phyloP scores from a whole-genome alignment of 1,284 basidiomycete genomes.

The Abortiporus biennis region DNA sequence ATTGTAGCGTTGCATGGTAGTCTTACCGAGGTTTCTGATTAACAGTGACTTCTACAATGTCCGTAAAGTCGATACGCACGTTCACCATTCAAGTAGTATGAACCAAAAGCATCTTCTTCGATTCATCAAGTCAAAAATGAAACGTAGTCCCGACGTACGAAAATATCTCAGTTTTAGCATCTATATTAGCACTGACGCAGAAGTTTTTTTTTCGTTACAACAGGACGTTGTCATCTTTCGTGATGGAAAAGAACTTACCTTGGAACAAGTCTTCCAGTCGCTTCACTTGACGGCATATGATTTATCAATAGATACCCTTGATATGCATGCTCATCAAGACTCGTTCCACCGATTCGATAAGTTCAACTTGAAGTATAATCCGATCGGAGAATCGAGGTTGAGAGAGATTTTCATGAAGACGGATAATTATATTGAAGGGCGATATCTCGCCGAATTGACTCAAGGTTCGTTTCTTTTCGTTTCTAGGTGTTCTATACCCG shows the following conservation, averaged over 20 bases:
- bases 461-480: slow-evolving; percentile 58
- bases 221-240: slow-evolving; percentile 96
- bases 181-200: too few relatives aligned
- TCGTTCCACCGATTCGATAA: slow-evolving; percentile 98
- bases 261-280: slow-evolving; percentile 93
- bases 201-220: neutral
- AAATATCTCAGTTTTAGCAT: neutral
- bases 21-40: neutral
- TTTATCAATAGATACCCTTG: slow-evolving; percentile 96
- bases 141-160: slow-evolving; percentile 66
- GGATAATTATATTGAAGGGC: slow-evolving; percentile 89
- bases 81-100: slow-evolving; percentile 98
- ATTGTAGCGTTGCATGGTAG: neutral
- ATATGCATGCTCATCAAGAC: slow-evolving; percentile 98
- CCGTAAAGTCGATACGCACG: slow-evolving; percentile 97
- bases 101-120: slow-evolving; percentile 99
- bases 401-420: slow-evolving; percentile 99
- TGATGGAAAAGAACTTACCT: slow-evolving; percentile 85
- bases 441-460: slow-evolving; percentile 94
- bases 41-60: slow-evolving; percentile 96
- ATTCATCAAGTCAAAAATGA: slow-evolving; percentile 99
- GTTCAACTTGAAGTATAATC: slow-evolving; percentile 92
- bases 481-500: too few relatives aligned
- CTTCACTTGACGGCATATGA: slow-evolving; percentile 96
- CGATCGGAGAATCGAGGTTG: slow-evolving; percentile 91